Percentiles rank a stretch among this genome's conserved stretches.
Conservation (phyloP, 2,329 filamentous ascomycete species). For the Ceratocystis albifundus region DNA sequence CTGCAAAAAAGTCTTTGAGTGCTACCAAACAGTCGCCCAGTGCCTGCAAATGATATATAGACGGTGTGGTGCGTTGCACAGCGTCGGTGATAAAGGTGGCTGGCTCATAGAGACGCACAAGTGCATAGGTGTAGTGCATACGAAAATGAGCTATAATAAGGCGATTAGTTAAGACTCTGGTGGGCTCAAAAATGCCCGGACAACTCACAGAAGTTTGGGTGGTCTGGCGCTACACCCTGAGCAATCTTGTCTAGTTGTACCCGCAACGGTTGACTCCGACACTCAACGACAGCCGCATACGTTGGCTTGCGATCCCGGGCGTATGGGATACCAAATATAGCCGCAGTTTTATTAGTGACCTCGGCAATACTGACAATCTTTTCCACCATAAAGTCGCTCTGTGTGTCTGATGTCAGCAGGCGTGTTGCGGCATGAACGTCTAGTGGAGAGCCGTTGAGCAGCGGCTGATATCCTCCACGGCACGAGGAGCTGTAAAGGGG, state of each 20-base stretch:
- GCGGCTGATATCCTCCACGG: conserved; percentile 19
- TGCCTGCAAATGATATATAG: conserved; percentile 29
- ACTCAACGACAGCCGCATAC: conserved; percentile 20
- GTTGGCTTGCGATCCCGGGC: conserved; percentile 22
- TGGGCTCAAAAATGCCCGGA: too few species aligned
- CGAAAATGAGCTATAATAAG: conserved; percentile 25
- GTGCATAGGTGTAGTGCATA: conserved; percentile 31
- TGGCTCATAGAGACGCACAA: conserved; percentile 33
- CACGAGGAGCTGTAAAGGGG: conserved; percentile 16
- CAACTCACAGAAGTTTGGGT: conserved; percentile 19
- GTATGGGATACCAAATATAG: conserved; percentile 22
- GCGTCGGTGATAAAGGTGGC: conserved; percentile 30
- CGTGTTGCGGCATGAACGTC: conserved; percentile 21
- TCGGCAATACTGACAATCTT: conserved; percentile 22
- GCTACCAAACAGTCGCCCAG: conserved; percentile 32
- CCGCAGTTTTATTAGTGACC: conserved; percentile 20
- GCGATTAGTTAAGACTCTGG: neutral
- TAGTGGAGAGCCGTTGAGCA: conserved; percentile 19
- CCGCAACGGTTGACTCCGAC: conserved; percentile 17
- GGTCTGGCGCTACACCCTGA: conserved; percentile 17
- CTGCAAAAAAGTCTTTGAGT: conserved; percentile 30
- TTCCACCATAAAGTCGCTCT: conserved; percentile 22
- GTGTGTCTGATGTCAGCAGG: conserved; percentile 16
- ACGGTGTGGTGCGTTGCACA: conserved; percentile 26
- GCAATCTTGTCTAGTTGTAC: conserved; percentile 22